These are phyloP conservation scores for Nannizziopsis barbatae DNA, from an alignment of 2,329 filamentous ascomycete genomes.

Conservation along the genomic window DNA sequence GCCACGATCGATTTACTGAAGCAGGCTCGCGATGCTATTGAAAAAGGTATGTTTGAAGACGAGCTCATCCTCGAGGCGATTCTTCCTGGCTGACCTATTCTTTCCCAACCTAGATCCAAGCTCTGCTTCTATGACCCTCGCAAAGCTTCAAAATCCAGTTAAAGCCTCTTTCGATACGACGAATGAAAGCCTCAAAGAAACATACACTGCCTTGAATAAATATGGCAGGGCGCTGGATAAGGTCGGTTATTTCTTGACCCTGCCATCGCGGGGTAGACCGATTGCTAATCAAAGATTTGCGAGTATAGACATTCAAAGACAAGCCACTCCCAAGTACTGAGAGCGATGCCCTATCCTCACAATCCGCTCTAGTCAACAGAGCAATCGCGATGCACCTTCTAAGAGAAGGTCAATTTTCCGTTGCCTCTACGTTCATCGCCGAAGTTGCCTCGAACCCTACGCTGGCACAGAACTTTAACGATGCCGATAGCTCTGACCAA, in stretches of 20 bases:
- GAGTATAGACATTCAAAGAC: constrained; percentile 51
- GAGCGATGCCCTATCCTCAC: constrained; percentile 65
- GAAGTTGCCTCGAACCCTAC: constrained; percentile 50
- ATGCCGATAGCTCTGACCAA: constrained; percentile 26
- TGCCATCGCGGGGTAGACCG: neutral
- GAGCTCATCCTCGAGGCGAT: too few species aligned
- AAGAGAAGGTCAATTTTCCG: constrained; percentile 83
- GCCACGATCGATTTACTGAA: constrained; percentile 67
- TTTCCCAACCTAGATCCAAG: constrained; percentile 46
- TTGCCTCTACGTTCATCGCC: constrained; percentile 71
- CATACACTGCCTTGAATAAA: constrained; percentile 68
- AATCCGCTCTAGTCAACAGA: constrained; percentile 71
- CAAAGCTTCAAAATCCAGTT: constrained; percentile 74
- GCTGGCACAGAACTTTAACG: constrained; percentile 23
- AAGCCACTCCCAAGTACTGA: constrained; percentile 62
- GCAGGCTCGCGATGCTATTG: constrained; percentile 61
- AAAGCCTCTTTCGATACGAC: constrained; percentile 70
- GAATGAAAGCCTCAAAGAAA: constrained; percentile 69
- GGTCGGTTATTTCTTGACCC: constrained; percentile 35
- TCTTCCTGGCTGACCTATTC: too few species aligned
- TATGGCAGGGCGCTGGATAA: constrained; percentile 79
- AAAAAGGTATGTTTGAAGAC: constrained; percentile 43
- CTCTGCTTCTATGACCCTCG: constrained; percentile 61
- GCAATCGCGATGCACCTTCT: constrained; percentile 95
- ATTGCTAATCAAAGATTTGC: neutral